Evolutionary conservation across 495 filamentous ascomycete species (phyloP).

Genomic region (Penicillium cosmopolitanum): DNA sequence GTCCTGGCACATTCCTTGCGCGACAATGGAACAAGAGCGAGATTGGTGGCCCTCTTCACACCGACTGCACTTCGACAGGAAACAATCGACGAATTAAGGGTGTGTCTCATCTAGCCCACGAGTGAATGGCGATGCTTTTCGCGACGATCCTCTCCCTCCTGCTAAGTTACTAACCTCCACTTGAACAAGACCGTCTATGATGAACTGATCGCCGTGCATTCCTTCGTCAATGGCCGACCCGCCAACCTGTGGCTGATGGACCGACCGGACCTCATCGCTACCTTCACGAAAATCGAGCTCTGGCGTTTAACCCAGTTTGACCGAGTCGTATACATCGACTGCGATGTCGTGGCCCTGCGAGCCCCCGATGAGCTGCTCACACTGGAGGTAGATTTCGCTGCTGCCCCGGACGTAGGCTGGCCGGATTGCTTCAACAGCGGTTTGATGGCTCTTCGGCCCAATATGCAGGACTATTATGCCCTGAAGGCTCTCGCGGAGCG

Average conservation of each 20-base stretch:
- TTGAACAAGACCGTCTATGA: slow-evolving; percentile 74
- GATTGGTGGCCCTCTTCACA: slow-evolving; percentile 82
- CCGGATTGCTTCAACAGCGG: slow-evolving; percentile 98
- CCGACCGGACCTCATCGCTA: slow-evolving; percentile 82
- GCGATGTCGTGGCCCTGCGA: slow-evolving; percentile 82
- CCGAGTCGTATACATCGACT: slow-evolving; percentile 90
- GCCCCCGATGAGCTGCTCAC: slow-evolving; percentile 93
- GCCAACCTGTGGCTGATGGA: slow-evolving; percentile 91
- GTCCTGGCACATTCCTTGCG: slow-evolving; percentile 94
- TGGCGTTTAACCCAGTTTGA: slow-evolving; percentile 91
- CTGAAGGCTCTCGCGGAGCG: slow-evolving; percentile 79
- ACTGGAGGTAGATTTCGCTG: slow-evolving; percentile 76
- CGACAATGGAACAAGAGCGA: slow-evolving; percentile 86
- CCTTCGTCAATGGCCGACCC: slow-evolving; percentile 73
- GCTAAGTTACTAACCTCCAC: slow-evolving; percentile 5
- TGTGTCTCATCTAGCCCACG: slow-evolving; percentile 31
- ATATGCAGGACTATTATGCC: slow-evolving; percentile 84
- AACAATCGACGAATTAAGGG: slow-evolving; percentile 79
- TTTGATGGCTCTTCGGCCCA: slow-evolving; percentile 86
- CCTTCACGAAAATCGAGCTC: slow-evolving; percentile 94
- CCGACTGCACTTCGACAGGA: slow-evolving; percentile 70
- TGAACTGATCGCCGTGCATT: slow-evolving; percentile 82
- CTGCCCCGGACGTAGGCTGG: slow-evolving; percentile 96
- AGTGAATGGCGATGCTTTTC: neutral
- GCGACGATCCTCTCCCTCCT: neutral